These are phyloP conservation scores for Boeremia exigua DNA, from an alignment of 2,329 filamentous ascomycete genomes.

Conservation along the genomic window DNA sequence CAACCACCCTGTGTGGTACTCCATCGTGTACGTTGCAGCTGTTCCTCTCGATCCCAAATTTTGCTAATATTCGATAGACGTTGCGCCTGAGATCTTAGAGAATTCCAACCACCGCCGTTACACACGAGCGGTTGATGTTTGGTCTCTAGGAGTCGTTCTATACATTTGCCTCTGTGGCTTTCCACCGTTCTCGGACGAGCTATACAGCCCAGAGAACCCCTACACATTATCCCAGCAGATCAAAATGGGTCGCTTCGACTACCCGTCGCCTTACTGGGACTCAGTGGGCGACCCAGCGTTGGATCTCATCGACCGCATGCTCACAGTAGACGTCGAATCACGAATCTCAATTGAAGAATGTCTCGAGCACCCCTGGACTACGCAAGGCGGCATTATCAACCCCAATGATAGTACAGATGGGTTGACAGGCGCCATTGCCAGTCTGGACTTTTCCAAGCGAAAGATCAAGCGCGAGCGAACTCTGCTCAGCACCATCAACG, in stretches of 20 bases:
- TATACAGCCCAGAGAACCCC: slow-evolving; percentile 80
- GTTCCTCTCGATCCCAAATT: background rate
- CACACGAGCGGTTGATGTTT: slow-evolving; percentile 92
- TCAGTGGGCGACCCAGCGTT: slow-evolving; percentile 84
- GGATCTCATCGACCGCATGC: slow-evolving; percentile 93
- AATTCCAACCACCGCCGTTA: slow-evolving; percentile 84
- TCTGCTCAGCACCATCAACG: slow-evolving; percentile 80
- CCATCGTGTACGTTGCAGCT: slow-evolving; percentile 69
- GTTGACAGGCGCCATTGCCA: slow-evolving; percentile 82
- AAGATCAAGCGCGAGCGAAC: slow-evolving; percentile 84
- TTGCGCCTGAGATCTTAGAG: slow-evolving; percentile 92
- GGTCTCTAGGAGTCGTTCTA: slow-evolving; percentile 96
- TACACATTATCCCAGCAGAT: slow-evolving; percentile 90
- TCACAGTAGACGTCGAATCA: slow-evolving; percentile 83
- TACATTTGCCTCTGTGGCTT: slow-evolving; percentile 98
- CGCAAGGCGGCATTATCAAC: slow-evolving; percentile 56
- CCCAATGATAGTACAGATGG: slow-evolving; percentile 89
- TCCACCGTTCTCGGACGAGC: slow-evolving; percentile 94
- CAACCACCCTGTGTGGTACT: slow-evolving; percentile 94
- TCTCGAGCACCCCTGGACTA: slow-evolving; percentile 89
- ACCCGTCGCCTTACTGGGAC: slow-evolving; percentile 96
- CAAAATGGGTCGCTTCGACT: slow-evolving; percentile 86
- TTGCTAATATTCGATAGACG: slow-evolving; percentile 60
- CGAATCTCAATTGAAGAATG: slow-evolving; percentile 91
- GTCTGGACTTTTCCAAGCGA: slow-evolving; percentile 82